These are phyloP conservation scores for Magnolia changhungtana DNA, from an alignment of 164 flowering plant genomes.

Conservation along the genomic window DNA sequence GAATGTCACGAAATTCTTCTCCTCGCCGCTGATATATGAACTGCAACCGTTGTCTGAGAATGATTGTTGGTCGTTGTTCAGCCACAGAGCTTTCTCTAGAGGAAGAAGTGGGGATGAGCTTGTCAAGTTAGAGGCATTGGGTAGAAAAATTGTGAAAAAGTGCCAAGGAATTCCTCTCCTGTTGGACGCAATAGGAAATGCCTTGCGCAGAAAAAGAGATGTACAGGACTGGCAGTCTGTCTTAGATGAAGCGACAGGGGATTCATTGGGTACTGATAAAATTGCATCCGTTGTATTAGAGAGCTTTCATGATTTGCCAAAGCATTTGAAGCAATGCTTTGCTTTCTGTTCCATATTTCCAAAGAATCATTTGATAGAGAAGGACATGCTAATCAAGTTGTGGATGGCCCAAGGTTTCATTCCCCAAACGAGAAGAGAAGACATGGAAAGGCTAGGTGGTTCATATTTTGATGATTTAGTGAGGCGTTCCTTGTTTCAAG, in stretches of 20 bases:
- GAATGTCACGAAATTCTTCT: neutral
- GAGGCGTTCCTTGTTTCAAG: neutral
- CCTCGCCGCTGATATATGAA: too few relatives aligned
- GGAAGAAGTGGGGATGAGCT: neutral
- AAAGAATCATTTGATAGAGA: neutral
- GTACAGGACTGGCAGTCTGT: conserved; percentile 12
- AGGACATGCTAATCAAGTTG: neutral
- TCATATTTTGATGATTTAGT: conserved; percentile 1
- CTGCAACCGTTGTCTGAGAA: neutral
- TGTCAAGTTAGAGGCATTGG: neutral
- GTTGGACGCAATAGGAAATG: neutral
- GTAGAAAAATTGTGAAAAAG: too few relatives aligned
- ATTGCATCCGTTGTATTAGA: neutral
- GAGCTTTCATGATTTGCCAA: neutral
- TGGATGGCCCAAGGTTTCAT: conserved; percentile 8
- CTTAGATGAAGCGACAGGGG: neutral
- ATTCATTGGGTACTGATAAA: neutral
- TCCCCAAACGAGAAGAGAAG: neutral
- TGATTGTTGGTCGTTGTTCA: conserved; percentile 10
- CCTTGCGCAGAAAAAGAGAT: neutral
- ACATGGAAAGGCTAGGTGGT: neutral
- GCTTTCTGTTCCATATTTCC: neutral
- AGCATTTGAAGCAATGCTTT: conserved; percentile 6
- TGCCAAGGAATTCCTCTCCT: neutral
- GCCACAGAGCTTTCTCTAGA: neutral